Base-by-base conservation (phyloP, 305 asterid genomes). In the Fraxinus greggii region DNA sequence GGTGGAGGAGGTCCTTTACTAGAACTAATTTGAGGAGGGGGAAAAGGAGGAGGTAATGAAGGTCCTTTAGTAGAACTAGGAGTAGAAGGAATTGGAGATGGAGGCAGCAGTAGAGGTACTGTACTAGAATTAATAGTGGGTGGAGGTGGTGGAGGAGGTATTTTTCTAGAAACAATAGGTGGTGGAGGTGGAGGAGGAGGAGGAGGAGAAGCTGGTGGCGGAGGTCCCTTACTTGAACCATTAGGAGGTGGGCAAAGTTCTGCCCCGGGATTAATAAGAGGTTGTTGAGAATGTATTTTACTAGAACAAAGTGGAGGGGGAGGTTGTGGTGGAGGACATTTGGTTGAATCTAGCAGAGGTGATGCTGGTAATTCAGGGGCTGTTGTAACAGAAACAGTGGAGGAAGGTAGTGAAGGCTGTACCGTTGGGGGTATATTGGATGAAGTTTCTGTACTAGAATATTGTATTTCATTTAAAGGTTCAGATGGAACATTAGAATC, bases 401-500 rank as follows among this genome's bases (percentile, higher is more conserved):
- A 67, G 56, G 48, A 81, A 80, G 40, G 87, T 45, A 73, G 10
- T 75, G 69, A 31, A 63, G 81, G 77, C 83, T 81, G 76, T 77
- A 78, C 73, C 48, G 61, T 21, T 76, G 85, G 75, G 59, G 80
- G 42, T 45, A 36, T 61, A 82, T 80, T 80, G 67, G 83, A 69
- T 83, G 85, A 87, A 84, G 83, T 76, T 74, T 83, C 80, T n/a
- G 78, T 26, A 81, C 72, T 69, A 79, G 84, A 78, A 84, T 59
- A 78, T 83, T 40, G 87, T 77, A 80, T 83, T 76, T 77, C 85
- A 65, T 84, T 81, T 67, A 85, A 82, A 73, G 85, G 35, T 70
- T 81, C 90, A 73, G 89, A 76, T 78, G 77, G 51, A 82, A 84
- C 84, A 87, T 48, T 82, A 82, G 86, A 59, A 84, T 86, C 86